These are phyloP conservation scores for Gloeopeniophorella convolvens DNA, from an alignment of 768 basidiomycete genomes.

Conservation along the genomic window DNA sequence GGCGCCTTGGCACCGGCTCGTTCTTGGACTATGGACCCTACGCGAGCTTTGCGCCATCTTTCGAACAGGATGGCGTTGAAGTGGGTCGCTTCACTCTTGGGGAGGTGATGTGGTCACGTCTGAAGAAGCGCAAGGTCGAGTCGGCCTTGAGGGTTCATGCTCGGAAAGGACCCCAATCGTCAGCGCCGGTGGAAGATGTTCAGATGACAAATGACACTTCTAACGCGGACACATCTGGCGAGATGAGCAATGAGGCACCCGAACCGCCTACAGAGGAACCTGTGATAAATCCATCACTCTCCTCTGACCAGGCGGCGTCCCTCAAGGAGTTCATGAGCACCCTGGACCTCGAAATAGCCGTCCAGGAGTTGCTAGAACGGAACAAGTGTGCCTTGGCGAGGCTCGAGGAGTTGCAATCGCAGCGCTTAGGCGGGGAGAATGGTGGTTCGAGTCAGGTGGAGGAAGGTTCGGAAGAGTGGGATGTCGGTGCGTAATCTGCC, in stretches of 20 bases:
- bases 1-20: constrained; percentile 52
- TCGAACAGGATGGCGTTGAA: constrained; percentile 71
- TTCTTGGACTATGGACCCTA: constrained; percentile 78
- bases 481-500: constrained; percentile 49
- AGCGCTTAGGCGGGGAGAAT: constrained; percentile 43
- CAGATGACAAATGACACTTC: constrained; percentile 3
- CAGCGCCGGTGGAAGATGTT: neutral
- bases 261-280: constrained; percentile 29
- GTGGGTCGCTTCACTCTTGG: constrained; percentile 57
- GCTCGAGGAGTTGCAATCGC: constrained; percentile 58
- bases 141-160: constrained; percentile 23
- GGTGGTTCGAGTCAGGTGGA: constrained; percentile 41
- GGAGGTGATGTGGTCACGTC: constrained; percentile 48
- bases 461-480: constrained; percentile 77
- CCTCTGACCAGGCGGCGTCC: constrained; percentile 45
- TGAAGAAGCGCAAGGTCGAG: constrained; percentile 33
- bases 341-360: constrained; percentile 60
- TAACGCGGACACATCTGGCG: constrained; percentile 13
- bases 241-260: constrained; percentile 14
- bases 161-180: neutral
- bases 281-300: constrained; percentile 48
- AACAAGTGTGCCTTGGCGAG: constrained; percentile 58
- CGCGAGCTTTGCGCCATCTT: constrained; percentile 71
- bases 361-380: constrained; percentile 60
- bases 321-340: constrained; percentile 56